Conservation (phyloP, 1,139 yeast genomes). For the Candida freyschussii region DNA sequence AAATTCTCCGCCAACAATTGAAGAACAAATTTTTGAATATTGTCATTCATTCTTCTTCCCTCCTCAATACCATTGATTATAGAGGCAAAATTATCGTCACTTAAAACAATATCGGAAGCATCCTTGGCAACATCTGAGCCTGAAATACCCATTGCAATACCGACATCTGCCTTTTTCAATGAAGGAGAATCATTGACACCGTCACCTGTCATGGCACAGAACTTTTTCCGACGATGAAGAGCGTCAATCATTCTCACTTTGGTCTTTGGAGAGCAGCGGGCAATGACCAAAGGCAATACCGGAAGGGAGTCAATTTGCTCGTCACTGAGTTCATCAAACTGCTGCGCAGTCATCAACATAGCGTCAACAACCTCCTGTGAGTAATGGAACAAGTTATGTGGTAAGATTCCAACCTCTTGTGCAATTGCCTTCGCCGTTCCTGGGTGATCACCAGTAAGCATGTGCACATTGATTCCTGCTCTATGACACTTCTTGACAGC, state of each 20-base stretch:
- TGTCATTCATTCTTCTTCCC: slow-evolving; percentile 77
- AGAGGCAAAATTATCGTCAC: slow-evolving; percentile 76
- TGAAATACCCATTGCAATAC: slow-evolving; percentile 82
- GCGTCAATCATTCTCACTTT: slow-evolving; percentile 84
- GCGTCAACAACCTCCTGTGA: slow-evolving; percentile 54
- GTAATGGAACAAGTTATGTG: slow-evolving; percentile 61
- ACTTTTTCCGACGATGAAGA: slow-evolving; percentile 62
- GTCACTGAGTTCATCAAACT: slow-evolving; percentile 62
- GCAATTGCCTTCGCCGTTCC: slow-evolving; percentile 82
- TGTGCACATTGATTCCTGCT: slow-evolving; percentile 79
- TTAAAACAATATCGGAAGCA: slow-evolving; percentile 69
- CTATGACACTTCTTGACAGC: slow-evolving; percentile 65
- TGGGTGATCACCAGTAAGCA: slow-evolving; percentile 85
- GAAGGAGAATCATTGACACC: slow-evolving; percentile 86
- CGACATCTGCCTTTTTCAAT: slow-evolving; percentile 75
- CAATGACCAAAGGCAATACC: slow-evolving; percentile 72
- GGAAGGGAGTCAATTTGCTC: slow-evolving; percentile 64
- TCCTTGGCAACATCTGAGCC: slow-evolving; percentile 83
- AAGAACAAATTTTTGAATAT: slow-evolving; percentile 77
- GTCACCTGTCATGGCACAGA: slow-evolving; percentile 85
- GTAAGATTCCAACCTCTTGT: slow-evolving; percentile 79
- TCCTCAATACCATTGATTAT: slow-evolving; percentile 76
- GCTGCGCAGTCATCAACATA: slow-evolving; percentile 74
- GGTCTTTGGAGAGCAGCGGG: slow-evolving; percentile 83
- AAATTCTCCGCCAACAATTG: slow-evolving; percentile 76